Evolutionary conservation across 352 stramenopile species (phyloP).

Genomic region (Discostella stelligera): DNA sequence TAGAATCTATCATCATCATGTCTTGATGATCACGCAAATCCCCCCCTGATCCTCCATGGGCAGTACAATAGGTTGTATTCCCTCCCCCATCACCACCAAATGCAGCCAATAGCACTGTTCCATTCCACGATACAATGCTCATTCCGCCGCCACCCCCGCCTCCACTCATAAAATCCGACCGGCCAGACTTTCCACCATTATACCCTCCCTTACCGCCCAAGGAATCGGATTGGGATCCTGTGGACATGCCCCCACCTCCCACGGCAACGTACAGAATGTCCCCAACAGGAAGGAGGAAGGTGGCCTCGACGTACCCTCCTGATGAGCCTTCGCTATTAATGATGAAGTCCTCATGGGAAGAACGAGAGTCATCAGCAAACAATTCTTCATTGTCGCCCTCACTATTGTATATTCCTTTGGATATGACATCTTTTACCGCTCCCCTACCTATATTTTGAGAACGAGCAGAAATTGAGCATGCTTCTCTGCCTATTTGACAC

Average conservation of each 20-base stretch:
- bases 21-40: not conserved
- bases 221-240: not conserved
- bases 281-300: constrained; percentile 21
- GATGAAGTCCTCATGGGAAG: not conserved
- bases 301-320: constrained; percentile 26
- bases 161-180: constrained; percentile 4
- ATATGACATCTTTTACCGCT: not conserved
- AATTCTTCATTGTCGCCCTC: not conserved
- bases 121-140: constrained; percentile 21
- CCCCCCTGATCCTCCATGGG: constrained; percentile 15
- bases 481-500: not conserved
- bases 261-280: constrained; percentile 12
- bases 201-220: constrained; percentile 20
- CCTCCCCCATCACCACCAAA: constrained; percentile 29
- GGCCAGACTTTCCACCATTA: constrained; percentile 12
- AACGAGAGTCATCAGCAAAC: no score
- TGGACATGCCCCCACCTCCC: constrained; percentile 12
- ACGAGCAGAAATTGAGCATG: not conserved
- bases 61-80: constrained; percentile 22
- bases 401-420: not conserved
- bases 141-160: constrained; percentile 33
- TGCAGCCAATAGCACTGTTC: constrained; percentile 17
- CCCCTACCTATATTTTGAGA: constrained; percentile 1
- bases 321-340: constrained; percentile 11
- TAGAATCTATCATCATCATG: not conserved